These are phyloP conservation scores for Epichloe gansuensis DNA, from an alignment of 2,329 filamentous ascomycete genomes.

Conservation along the genomic window DNA sequence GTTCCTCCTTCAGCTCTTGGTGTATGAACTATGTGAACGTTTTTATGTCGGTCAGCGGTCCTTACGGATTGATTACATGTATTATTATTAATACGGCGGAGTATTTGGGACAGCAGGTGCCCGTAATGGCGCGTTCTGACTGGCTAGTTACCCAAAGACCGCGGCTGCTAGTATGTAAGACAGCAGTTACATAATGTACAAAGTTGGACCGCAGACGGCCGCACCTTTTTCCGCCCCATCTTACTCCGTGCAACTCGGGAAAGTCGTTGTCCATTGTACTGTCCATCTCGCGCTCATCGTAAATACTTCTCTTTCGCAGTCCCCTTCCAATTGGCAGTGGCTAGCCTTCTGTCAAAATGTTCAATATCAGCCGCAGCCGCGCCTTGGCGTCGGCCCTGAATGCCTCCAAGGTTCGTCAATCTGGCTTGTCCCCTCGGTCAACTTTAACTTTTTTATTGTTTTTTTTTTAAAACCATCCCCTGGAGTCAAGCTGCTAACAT, in stretches of 20 bases:
- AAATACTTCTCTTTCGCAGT: slow-evolving; percentile 8
- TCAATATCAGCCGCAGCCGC: slow-evolving; percentile 73
- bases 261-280: not conserved
- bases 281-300: slow-evolving; percentile 4
- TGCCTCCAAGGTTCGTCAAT: slow-evolving; percentile 54
- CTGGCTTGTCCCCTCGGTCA: not conserved
- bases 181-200: not conserved
- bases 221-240: slow-evolving; percentile 7
- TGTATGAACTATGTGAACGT: no score
- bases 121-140: not conserved
- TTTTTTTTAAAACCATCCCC: slow-evolving; percentile 6
- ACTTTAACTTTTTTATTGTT: slow-evolving; percentile 8
- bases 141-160: not conserved
- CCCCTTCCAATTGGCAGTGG: slow-evolving; percentile 8
- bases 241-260: slow-evolving; percentile 12
- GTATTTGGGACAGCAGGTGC: not conserved
- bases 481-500: slow-evolving; percentile 6
- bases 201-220: slow-evolving; percentile 1
- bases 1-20: not conserved
- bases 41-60: no score
- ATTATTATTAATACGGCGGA: no score
- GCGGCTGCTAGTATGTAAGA: not conserved
- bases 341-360: slow-evolving; percentile 47
- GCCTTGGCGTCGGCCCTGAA: slow-evolving; percentile 69
- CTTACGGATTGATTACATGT: no score